phyloP scores from a whole-genome alignment of 2,329 filamentous ascomycete genomes.

The Colletotrichum gloeosporioides region DNA sequence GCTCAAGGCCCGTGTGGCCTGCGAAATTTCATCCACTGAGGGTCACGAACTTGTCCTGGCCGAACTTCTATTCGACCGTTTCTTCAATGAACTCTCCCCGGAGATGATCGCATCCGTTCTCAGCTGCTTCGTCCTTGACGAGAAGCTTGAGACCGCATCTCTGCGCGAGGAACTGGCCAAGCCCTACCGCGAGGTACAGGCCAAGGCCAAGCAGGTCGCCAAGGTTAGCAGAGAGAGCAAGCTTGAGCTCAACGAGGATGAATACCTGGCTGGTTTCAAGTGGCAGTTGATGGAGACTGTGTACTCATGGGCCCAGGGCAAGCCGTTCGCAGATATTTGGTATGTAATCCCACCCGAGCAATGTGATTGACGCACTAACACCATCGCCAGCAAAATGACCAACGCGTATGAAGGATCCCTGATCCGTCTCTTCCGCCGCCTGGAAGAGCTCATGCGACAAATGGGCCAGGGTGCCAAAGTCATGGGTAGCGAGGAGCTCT shows the following conservation, averaged over 20 bases:
- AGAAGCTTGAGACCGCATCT: slow-evolving; percentile 81
- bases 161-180: slow-evolving; percentile 86
- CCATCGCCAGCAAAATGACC: slow-evolving; percentile 86
- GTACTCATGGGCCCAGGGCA: slow-evolving; percentile 87
- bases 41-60: slow-evolving; percentile 93
- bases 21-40: slow-evolving; percentile 90
- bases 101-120: slow-evolving; percentile 87
- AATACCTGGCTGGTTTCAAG: slow-evolving; percentile 89
- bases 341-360: slow-evolving; percentile 55
- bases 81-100: slow-evolving; percentile 94
- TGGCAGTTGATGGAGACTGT: slow-evolving; percentile 98
- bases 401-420: slow-evolving; percentile 96
- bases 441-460: slow-evolving; percentile 93
- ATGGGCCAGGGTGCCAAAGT: slow-evolving; percentile 96
- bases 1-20: slow-evolving; percentile 95
- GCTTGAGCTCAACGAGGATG: slow-evolving; percentile 90
- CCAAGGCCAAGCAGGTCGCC: slow-evolving; percentile 85
- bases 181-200: slow-evolving; percentile 84
- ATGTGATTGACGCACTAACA: background rate
- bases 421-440: slow-evolving; percentile 92
- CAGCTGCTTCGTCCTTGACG: slow-evolving; percentile 96
- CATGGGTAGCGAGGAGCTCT: slow-evolving; percentile 95
- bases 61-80: slow-evolving; percentile 93
- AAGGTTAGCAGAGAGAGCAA: slow-evolving; percentile 97
- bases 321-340: slow-evolving; percentile 93